Conservation (phyloP, 192 early-diverging fungal genomes). For the Diversispora epigaea region DNA sequence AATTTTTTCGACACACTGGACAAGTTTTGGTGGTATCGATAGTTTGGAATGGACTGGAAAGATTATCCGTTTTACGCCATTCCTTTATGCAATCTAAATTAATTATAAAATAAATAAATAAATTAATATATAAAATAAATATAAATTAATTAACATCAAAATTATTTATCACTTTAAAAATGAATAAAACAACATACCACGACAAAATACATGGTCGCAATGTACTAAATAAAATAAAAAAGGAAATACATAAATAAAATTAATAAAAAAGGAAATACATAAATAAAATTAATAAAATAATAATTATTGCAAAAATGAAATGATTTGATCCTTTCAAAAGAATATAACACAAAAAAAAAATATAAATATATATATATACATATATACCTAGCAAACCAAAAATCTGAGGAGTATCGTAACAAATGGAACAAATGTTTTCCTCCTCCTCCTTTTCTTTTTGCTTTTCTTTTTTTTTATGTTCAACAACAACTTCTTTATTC, state of each 20-base stretch:
- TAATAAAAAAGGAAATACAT: neutral
- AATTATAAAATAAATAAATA: neutral
- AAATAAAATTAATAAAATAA: neutral
- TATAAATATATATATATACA: neutral
- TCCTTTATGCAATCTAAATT: slow-evolving; percentile 12
- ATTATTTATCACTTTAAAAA: neutral
- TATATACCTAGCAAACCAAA: slow-evolving; percentile 30
- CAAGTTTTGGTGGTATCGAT: slow-evolving; percentile 16
- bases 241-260: neutral
- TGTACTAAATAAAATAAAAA: slow-evolving; percentile 19
- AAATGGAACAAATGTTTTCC: slow-evolving; percentile 28
- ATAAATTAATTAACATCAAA: neutral
- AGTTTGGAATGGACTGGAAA: slow-evolving; percentile 2
- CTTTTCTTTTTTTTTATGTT: neutral
- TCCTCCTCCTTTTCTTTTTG: slow-evolving; percentile 24
- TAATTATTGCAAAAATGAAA: neutral
- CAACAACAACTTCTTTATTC: neutral
- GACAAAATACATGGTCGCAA: slow-evolving; percentile 35
- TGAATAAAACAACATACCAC: neutral
- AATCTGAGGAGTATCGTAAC: slow-evolving; percentile 29
- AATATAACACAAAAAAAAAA: neutral
- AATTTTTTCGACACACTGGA: slow-evolving; percentile 26
- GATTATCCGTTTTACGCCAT: slow-evolving; percentile 21
- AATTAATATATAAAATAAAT: neutral
- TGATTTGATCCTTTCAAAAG: neutral